Evolutionary conservation across 1,284 basidiomycete species (phyloP).

Genomic region (Boletellus dicymbophilus): DNA sequence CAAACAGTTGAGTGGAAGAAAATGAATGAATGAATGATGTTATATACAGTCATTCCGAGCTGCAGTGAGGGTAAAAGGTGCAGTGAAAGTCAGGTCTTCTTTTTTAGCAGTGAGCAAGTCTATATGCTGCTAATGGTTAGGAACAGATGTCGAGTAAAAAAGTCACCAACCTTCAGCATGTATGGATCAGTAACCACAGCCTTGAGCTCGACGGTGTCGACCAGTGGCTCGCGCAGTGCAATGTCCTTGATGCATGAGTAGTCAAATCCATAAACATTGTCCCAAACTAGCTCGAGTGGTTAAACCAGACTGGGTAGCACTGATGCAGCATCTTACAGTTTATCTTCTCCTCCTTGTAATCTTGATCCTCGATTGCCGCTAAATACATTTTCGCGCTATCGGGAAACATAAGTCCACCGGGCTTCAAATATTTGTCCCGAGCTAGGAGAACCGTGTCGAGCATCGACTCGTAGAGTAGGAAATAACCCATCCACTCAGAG

Average conservation of each 20-base stretch:
- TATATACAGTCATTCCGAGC: constrained; percentile 91
- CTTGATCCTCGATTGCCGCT: constrained; percentile 98
- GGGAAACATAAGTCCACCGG: constrained; percentile 93
- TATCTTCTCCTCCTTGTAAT: constrained; percentile 99
- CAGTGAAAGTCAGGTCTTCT: constrained; percentile 89
- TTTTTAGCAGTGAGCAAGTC: constrained; percentile 93
- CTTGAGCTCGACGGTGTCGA: constrained; percentile 97
- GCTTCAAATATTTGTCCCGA: constrained; percentile 94
- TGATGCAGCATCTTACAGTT: constrained; percentile 61
- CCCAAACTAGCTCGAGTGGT: constrained; percentile 79
- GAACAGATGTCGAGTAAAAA: not conserved
- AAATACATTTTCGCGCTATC: constrained; percentile 94
- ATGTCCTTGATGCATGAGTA: constrained; percentile 99
- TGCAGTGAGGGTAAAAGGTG: constrained; percentile 80
- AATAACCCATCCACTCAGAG: constrained; percentile 99
- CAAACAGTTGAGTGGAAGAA: constrained; percentile 1
- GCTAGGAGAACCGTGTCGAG: constrained; percentile 97
- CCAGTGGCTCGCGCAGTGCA: constrained; percentile 93
- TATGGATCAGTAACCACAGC: constrained; percentile 91
- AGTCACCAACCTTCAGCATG: constrained; percentile 67
- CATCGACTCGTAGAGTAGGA: constrained; percentile 98
- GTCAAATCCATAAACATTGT: constrained; percentile 99
- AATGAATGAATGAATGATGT: constrained; percentile 3
- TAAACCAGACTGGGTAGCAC: constrained; percentile 1
- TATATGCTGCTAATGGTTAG: constrained; percentile 62